Percentiles rank a stretch among this genome's conserved stretches.
These are phyloP conservation scores for Lepidium aucheri DNA, from an alignment of 345 rosid genomes.

Conservation along the genomic window DNA sequence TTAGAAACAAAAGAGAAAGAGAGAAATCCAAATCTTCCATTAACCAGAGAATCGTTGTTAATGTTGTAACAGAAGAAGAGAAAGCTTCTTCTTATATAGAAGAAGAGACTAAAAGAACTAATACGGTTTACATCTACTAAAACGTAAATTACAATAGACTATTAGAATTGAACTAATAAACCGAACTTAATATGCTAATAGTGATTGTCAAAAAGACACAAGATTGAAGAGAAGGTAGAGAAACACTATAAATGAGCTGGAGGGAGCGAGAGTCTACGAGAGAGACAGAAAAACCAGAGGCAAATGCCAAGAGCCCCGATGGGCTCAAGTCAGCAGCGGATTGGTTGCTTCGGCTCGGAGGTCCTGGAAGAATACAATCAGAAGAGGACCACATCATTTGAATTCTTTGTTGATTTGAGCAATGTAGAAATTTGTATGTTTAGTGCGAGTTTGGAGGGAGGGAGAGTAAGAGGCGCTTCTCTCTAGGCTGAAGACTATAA, in stretches of 20 bases:
- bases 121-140: too few relatives aligned
- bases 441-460: background rate
- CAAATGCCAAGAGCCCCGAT: constrained; percentile 65
- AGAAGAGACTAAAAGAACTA: too few relatives aligned
- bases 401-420: background rate
- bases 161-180: too few relatives aligned
- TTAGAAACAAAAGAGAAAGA: too few relatives aligned
- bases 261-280: constrained; percentile 63
- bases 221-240: constrained; percentile 56
- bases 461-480: background rate
- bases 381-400: constrained; percentile 22
- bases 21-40: too few relatives aligned
- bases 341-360: constrained; percentile 71
- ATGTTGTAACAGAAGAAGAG: too few relatives aligned
- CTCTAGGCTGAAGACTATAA: constrained; percentile 15
- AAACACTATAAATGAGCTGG: constrained; percentile 59
- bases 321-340: constrained; percentile 62
- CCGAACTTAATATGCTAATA: too few relatives aligned
- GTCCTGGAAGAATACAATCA: constrained; percentile 72
- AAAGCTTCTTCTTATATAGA: too few relatives aligned
- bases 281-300: constrained; percentile 67
- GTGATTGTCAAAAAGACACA: constrained; percentile 48
- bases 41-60: too few relatives aligned
- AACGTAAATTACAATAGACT: too few relatives aligned
- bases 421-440: background rate